Evolutionary conservation across 2,329 filamentous ascomycete species (phyloP).

Genomic region (Amesomyces nigricolor): DNA sequence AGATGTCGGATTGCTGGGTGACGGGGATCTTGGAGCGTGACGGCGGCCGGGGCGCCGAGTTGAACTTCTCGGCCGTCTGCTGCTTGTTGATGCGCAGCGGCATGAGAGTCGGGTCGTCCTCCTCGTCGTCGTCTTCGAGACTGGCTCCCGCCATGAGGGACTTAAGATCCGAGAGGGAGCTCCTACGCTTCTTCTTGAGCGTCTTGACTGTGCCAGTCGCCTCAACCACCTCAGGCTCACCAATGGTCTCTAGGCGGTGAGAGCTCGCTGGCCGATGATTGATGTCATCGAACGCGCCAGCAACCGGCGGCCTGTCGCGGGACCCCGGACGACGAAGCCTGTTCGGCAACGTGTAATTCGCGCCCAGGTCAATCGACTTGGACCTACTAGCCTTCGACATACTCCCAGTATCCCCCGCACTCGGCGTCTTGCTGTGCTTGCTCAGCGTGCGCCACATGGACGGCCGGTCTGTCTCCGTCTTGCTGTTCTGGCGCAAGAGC

Average conservation of each 20-base stretch:
- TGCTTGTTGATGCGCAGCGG: slow-evolving; percentile 49
- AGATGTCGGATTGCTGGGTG: slow-evolving; percentile 38
- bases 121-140: slow-evolving; percentile 35
- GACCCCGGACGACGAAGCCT: slow-evolving; percentile 49
- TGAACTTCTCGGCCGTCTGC: slow-evolving; percentile 53
- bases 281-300: slow-evolving; percentile 56
- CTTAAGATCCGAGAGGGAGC: slow-evolving; percentile 81
- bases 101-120: slow-evolving; percentile 30
- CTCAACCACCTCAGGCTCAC: slow-evolving; percentile 47
- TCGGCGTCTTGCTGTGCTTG: slow-evolving; percentile 63
- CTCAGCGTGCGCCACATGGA: slow-evolving; percentile 86
- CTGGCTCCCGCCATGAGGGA: slow-evolving; percentile 56
- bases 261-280: slow-evolving; percentile 51
- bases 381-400: slow-evolving; percentile 65
- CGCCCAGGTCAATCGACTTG: slow-evolving; percentile 69
- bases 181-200: slow-evolving; percentile 76
- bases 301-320: slow-evolving; percentile 55
- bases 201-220: slow-evolving; percentile 33
- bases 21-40: slow-evolving; percentile 40
- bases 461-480: slow-evolving; percentile 61
- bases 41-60: slow-evolving; percentile 42
- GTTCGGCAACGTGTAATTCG: slow-evolving; percentile 40
- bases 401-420: slow-evolving; percentile 55
- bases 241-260: slow-evolving; percentile 54
- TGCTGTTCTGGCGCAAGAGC: slow-evolving; percentile 73